A percentile compares a stretch with the other conserved stretches of the same genome.
These are phyloP conservation scores for Trifolium repens DNA, from an alignment of 306 rosid species.

Conservation along the genomic window DNA sequence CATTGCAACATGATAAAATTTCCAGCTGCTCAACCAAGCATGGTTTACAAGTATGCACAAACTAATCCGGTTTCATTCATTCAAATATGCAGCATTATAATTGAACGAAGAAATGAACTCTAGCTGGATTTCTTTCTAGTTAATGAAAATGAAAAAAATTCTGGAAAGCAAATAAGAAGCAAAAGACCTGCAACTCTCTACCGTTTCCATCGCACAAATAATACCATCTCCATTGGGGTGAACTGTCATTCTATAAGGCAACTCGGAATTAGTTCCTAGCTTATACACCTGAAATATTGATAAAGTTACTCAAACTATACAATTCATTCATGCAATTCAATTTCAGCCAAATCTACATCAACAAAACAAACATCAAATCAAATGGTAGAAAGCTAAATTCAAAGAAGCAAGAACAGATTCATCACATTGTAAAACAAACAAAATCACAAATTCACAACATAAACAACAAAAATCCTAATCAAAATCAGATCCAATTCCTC, in stretches of 20 bases:
- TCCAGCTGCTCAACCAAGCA: background rate
- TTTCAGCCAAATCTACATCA: constrained; percentile 2
- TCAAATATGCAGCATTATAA: background rate
- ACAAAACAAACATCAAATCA: constrained; percentile 7
- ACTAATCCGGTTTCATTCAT: background rate
- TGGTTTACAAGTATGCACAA: background rate
- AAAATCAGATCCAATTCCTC: constrained; percentile 39
- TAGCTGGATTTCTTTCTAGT: constrained; percentile 4
- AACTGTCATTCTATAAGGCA: constrained; percentile 89
- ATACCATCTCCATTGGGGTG: constrained; percentile 79
- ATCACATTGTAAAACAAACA: constrained; percentile 1
- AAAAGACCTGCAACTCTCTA: constrained; percentile 73
- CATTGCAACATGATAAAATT: background rate
- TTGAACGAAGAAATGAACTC: constrained; percentile 6
- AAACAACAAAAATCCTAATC: constrained; percentile 25
- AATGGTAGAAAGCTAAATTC: background rate
- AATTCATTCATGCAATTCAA: constrained; percentile 5
- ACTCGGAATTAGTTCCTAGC: constrained; percentile 65
- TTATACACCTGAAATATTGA: constrained; percentile 63
- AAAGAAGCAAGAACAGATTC: constrained; percentile 15
- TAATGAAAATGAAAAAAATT: constrained; percentile 1
- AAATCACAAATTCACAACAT: constrained; percentile 2
- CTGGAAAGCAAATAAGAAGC: constrained; percentile 36
- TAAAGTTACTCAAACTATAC: constrained; percentile 18
- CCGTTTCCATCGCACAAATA: constrained; percentile 66